Conservation (phyloP, 768 basidiomycete genomes). For the Lentinula aciculospora region DNA sequence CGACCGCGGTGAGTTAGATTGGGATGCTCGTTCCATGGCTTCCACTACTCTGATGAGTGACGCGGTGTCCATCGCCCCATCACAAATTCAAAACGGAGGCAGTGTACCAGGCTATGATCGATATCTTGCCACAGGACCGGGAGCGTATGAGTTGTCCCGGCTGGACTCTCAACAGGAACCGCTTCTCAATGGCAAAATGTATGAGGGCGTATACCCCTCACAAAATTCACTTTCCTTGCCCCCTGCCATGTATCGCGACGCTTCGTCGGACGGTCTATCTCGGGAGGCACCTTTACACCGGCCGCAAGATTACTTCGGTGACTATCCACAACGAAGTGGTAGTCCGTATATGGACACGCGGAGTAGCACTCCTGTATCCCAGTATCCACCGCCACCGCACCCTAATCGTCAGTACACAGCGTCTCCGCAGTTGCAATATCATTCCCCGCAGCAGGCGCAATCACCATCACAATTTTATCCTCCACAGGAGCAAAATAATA, state of each 20-base stretch:
- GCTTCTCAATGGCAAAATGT: slow-evolving; percentile 37
- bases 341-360: slow-evolving; percentile 23
- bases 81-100: slow-evolving; percentile 26
- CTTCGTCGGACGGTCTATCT: slow-evolving; percentile 28
- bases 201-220: slow-evolving; percentile 27
- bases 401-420: slow-evolving; percentile 14
- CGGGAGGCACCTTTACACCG: slow-evolving; percentile 64
- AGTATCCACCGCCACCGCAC: slow-evolving; percentile 10
- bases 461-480: slow-evolving; percentile 13
- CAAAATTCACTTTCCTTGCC: slow-evolving; percentile 37
- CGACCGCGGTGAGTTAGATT: slow-evolving; percentile 82
- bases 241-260: slow-evolving; percentile 33
- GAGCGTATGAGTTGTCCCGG: slow-evolving; percentile 45
- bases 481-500: slow-evolving; percentile 22
- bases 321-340: slow-evolving; percentile 24
- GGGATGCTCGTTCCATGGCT: slow-evolving; percentile 77
- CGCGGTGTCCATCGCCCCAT: slow-evolving; percentile 32
- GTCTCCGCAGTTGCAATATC: slow-evolving; percentile 18
- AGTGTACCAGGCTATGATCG: slow-evolving; percentile 46
- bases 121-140: slow-evolving; percentile 50
- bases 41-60: slow-evolving; percentile 49
- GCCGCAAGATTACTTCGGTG: slow-evolving; percentile 33
- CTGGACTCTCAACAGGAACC: slow-evolving; percentile 60
- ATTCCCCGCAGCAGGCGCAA: slow-evolving; percentile 17
- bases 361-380: neutral